These are phyloP conservation scores for Annulohypoxylon moriforme DNA, from an alignment of 495 filamentous ascomycete species.

Conservation along the genomic window DNA sequence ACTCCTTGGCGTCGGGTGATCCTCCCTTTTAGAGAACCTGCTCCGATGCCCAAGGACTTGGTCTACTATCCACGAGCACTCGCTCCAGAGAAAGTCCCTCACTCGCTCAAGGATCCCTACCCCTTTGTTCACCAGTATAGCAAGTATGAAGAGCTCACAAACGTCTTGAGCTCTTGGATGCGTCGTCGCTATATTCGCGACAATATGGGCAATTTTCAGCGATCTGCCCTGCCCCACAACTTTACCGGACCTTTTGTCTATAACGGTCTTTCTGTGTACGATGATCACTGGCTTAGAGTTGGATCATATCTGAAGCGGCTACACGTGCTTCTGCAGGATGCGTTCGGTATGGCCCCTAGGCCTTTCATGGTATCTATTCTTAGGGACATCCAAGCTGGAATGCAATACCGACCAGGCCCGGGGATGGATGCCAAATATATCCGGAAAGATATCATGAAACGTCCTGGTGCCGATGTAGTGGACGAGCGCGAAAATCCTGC, in stretches of 20 bases:
- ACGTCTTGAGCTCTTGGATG: slow-evolving; percentile 36
- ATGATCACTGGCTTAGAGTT: slow-evolving; percentile 45
- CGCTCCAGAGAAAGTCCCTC: slow-evolving; percentile 16
- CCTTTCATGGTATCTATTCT: slow-evolving; percentile 43
- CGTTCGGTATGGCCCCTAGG: slow-evolving; percentile 41
- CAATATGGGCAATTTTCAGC: slow-evolving; percentile 29
- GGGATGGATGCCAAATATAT: not conserved
- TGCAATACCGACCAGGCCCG: slow-evolving; percentile 7
- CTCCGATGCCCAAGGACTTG: slow-evolving; percentile 32
- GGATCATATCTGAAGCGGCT: slow-evolving; percentile 41
- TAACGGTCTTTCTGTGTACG: slow-evolving; percentile 37
- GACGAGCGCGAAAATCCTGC: not conserved
- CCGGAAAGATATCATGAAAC: slow-evolving; percentile 41
- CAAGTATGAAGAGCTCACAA: slow-evolving; percentile 25
- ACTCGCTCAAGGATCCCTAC: slow-evolving; percentile 40
- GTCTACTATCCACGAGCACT: slow-evolving; percentile 35
- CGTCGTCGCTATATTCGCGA: slow-evolving; percentile 40
- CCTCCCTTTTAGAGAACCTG: slow-evolving; percentile 44
- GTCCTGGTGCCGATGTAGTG: slow-evolving; percentile 9
- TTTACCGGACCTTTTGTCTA: slow-evolving; percentile 39
- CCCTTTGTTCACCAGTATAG: slow-evolving; percentile 38
- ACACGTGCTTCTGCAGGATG: slow-evolving; percentile 11
- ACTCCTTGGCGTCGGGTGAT: slow-evolving; percentile 46
- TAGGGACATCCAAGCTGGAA: slow-evolving; percentile 46
- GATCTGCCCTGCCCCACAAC: slow-evolving; percentile 40